These are phyloP conservation scores for Noccaea caerulescens DNA, from an alignment of 345 rosid species.

Conservation along the genomic window DNA sequence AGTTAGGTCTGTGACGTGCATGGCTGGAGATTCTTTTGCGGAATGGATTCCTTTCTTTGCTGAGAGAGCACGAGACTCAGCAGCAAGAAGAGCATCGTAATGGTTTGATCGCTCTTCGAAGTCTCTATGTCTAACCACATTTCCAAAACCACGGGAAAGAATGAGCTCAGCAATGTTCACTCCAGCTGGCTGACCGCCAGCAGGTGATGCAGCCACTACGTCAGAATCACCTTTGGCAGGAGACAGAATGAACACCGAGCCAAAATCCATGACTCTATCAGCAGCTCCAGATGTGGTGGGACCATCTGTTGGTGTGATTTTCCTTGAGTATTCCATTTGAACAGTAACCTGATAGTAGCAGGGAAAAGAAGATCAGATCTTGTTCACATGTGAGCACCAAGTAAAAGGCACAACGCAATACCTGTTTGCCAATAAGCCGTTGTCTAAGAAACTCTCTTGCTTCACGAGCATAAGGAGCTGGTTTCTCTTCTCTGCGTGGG, in stretches of 20 bases:
- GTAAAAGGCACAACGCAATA: conserved; percentile 30
- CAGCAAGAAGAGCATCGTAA: conserved; percentile 91
- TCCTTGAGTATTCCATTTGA: conserved; percentile 97
- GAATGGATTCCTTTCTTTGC: conserved; percentile 90
- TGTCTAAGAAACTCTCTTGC: conserved; percentile 86
- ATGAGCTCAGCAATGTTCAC: conserved; percentile 80
- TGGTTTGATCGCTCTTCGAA: conserved; percentile 95
- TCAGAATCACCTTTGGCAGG: conserved; percentile 66
- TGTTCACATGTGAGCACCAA: background rate
- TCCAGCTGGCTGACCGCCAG: conserved; percentile 62
- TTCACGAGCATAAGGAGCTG: conserved; percentile 93
- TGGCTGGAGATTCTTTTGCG: conserved; percentile 71
- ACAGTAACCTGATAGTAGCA: conserved; percentile 65
- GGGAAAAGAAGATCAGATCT: background rate
- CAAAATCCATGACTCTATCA: conserved; percentile 89
- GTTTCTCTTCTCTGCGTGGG: conserved; percentile 88
- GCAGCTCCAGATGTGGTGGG: conserved; percentile 56
- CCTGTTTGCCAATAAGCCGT: conserved; percentile 83
- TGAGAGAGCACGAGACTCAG: conserved; percentile 78
- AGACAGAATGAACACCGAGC: conserved; percentile 79
- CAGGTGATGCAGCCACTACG: conserved; percentile 52
- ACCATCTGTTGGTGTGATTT: conserved; percentile 67
- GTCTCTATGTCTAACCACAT: conserved; percentile 82
- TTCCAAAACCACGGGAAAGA: conserved; percentile 79
- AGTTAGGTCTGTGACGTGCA: conserved; percentile 81